phyloP scores from a whole-genome alignment of 176 grass and related monocot genomes.

The Rhynchospora tenuis region DNA sequence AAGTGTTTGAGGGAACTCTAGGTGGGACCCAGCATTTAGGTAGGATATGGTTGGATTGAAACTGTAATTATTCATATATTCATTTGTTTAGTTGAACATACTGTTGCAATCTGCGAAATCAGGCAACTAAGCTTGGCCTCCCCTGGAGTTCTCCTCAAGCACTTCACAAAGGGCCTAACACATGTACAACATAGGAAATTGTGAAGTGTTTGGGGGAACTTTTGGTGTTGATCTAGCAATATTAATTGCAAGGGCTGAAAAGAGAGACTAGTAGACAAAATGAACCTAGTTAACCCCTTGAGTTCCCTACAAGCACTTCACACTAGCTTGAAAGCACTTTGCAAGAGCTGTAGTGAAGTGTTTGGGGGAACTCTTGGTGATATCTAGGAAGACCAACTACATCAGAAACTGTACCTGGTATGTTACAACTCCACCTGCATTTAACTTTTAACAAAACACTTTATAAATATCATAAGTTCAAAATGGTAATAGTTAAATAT shows the following conservation, averaged over 20 bases:
- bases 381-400: background rate
- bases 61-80: background rate
- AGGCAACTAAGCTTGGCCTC: conserved; percentile 22
- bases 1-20: conserved; percentile 23
- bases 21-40: conserved; percentile 6
- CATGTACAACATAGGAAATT: background rate
- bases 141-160: conserved; percentile 31
- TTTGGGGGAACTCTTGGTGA: conserved; percentile 45
- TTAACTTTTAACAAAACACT: background rate
- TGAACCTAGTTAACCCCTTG: conserved; percentile 12
- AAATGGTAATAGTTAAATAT: background rate
- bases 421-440: background rate
- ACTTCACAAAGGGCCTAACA: conserved; percentile 22
- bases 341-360: conserved; percentile 35
- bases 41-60: background rate
- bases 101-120: background rate
- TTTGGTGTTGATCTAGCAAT: conserved; percentile 21
- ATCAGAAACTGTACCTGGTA: background rate
- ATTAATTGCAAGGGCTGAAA: background rate
- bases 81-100: background rate
- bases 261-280: background rate
- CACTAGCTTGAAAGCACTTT: background rate
- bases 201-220: conserved; percentile 63
- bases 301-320: conserved; percentile 35
- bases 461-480: background rate